Conservation (phyloP, 148 eudicot genomes). For the Talinum fruticosum region DNA sequence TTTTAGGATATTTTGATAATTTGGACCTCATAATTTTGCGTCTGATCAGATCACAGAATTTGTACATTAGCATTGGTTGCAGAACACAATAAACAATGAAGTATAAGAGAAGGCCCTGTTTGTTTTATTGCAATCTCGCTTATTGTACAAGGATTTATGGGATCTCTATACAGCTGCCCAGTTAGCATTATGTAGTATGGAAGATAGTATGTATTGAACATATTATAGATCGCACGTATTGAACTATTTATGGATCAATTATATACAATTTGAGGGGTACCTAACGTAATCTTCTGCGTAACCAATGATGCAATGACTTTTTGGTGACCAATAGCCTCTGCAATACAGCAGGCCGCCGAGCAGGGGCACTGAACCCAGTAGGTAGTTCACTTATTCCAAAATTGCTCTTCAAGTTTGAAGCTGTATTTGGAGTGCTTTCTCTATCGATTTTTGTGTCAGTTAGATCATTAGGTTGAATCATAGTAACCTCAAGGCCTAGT, state of each 20-base stretch:
- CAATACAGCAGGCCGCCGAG: conserved; percentile 67
- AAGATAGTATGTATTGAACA: background rate
- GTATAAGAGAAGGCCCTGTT: background rate
- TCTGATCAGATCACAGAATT: background rate
- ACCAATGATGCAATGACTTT: conserved; percentile 61
- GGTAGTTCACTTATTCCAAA: conserved; percentile 8
- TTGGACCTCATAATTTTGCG: background rate
- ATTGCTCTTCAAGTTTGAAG: conserved; percentile 17
- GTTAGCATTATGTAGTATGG: conserved; percentile 7
- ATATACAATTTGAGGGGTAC: conserved; percentile 6
- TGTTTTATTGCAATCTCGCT: conserved; percentile 8
- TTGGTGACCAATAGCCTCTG: conserved; percentile 58
- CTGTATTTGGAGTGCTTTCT: conserved; percentile 13
- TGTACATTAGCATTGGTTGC: background rate
- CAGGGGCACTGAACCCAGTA: conserved; percentile 28
- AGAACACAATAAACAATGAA: background rate
- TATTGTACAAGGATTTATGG: conserved; percentile 11
- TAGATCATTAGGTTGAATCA: conserved; percentile 30
- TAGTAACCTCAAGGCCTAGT: conserved; percentile 66
- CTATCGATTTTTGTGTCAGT: conserved; percentile 8
- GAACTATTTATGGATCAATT: no score
- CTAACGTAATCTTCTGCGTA: conserved; percentile 37
- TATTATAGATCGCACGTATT: no score
- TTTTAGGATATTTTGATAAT: background rate
- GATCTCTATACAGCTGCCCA: background rate